Evolutionary conservation across 352 stramenopile genomes (phyloP).

Genomic region (Globisporangium emineosum): DNA sequence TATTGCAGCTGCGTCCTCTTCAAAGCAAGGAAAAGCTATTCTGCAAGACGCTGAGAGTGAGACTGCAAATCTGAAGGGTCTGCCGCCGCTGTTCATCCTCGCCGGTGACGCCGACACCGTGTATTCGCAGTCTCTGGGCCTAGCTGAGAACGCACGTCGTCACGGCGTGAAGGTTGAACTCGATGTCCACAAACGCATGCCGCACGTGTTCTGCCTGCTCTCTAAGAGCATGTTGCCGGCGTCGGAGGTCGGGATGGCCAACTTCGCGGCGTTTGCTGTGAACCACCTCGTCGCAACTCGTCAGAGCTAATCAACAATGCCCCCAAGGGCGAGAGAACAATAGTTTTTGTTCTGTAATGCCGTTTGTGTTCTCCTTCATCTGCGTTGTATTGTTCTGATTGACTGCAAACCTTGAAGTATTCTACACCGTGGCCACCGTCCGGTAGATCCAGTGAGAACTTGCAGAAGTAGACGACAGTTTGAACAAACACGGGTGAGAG

Average conservation of each 20-base stretch:
- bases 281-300: background rate
- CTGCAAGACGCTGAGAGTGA: background rate
- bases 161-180: slow-evolving; percentile 35
- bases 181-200: slow-evolving; percentile 32
- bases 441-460: too few relatives aligned
- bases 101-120: slow-evolving; percentile 26
- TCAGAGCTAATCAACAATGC: background rate
- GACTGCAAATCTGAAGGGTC: slow-evolving; percentile 18
- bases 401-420: too few relatives aligned
- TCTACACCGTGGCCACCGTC: too few relatives aligned
- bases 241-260: slow-evolving; percentile 28
- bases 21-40: background rate
- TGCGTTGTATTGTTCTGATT: background rate
- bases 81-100: slow-evolving; percentile 36
- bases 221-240: slow-evolving; percentile 24
- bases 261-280: slow-evolving; percentile 35
- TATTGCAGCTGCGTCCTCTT: slow-evolving; percentile 14
- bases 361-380: background rate
- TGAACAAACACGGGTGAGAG: too few relatives aligned
- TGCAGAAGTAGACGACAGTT: too few relatives aligned
- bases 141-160: slow-evolving; percentile 24
- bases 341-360: too few relatives aligned
- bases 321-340: background rate
- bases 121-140: slow-evolving; percentile 25
- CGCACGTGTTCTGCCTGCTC: slow-evolving; percentile 41